Percentiles rank a stretch among this genome's conserved stretches.
phyloP scores from a whole-genome alignment of 495 filamentous ascomycete genomes.

The Aspergillus bridgeri region DNA sequence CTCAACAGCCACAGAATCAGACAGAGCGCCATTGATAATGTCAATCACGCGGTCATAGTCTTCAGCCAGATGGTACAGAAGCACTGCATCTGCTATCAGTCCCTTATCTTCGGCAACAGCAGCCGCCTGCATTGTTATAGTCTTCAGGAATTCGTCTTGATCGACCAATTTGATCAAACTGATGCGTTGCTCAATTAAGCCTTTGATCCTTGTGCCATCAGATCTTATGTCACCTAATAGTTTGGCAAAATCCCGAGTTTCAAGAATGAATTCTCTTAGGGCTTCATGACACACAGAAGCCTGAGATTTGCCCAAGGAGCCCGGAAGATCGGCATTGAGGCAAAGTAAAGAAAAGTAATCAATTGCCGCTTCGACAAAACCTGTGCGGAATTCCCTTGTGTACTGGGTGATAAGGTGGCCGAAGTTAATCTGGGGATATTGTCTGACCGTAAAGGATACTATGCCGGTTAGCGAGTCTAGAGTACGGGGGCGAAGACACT shows the following conservation, averaged over 20 bases:
- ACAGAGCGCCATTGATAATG: constrained; percentile 86
- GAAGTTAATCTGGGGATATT: constrained; percentile 89
- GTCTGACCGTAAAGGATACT: constrained; percentile 69
- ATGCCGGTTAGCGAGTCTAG: constrained; percentile 29
- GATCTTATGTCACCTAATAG: constrained; percentile 85
- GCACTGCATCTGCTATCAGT: constrained; percentile 83
- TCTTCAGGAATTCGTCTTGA: constrained; percentile 77
- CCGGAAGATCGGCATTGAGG: constrained; percentile 80
- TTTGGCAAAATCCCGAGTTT: constrained; percentile 89
- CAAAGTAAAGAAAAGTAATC: constrained; percentile 94
- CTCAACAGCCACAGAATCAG: constrained; percentile 78
- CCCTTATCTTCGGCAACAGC: constrained; percentile 91
- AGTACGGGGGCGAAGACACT: constrained; percentile 24
- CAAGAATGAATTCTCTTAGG: constrained; percentile 89
- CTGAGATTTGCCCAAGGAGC: constrained; percentile 70
- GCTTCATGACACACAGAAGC: constrained; percentile 85
- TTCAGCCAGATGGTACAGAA: constrained; percentile 89
- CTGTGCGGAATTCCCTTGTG: constrained; percentile 89
- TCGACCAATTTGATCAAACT: constrained; percentile 74
- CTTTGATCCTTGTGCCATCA: constrained; percentile 77
- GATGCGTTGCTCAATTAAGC: constrained; percentile 85
- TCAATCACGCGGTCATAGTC: constrained; percentile 89
- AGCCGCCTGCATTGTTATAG: constrained; percentile 86
- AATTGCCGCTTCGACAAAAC: constrained; percentile 77
- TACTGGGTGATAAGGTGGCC: constrained; percentile 90